These are phyloP conservation scores for Aspergillus sp. DNA, from an alignment of 2,329 filamentous ascomycete species.

Conservation along the genomic window DNA sequence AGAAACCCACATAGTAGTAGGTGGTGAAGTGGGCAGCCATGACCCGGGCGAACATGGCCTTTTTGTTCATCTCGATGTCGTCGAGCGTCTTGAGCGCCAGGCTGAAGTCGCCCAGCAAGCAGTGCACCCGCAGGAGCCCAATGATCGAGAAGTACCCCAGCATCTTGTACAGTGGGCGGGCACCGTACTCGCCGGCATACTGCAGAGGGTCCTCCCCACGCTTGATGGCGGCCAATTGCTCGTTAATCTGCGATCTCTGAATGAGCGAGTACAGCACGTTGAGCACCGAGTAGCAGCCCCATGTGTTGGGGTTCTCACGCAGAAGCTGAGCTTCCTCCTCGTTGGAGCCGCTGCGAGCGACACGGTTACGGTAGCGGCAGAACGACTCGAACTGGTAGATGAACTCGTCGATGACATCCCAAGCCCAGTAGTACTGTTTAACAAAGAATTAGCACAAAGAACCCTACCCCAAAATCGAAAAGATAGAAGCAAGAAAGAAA, in stretches of 20 bases:
- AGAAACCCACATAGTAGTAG: constrained; percentile 99
- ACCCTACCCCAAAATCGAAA: not conserved
- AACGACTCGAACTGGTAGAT: constrained; percentile 99
- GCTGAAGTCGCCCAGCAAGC: constrained; percentile 93
- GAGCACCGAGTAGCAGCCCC: constrained; percentile 98
- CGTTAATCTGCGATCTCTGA: constrained; percentile 94
- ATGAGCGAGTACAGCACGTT: constrained; percentile 99
- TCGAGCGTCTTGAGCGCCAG: constrained; percentile 97
- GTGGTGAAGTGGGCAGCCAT: constrained; percentile 99
- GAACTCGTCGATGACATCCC: constrained; percentile 99
- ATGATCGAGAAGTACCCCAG: constrained; percentile 99
- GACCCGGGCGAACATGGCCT: constrained; percentile 98
- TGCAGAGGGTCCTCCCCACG: constrained; percentile 79
- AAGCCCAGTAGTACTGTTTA: constrained; percentile 91
- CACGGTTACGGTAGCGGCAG: constrained; percentile 88
- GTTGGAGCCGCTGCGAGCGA: constrained; percentile 71
- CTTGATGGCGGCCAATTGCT: constrained; percentile 93
- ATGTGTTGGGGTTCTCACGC: constrained; percentile 95
- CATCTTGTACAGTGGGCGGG: constrained; percentile 93
- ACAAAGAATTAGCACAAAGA: not conserved
- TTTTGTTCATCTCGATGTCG: constrained; percentile 99
- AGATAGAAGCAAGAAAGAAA: constrained; percentile 3
- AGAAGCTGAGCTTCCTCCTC: constrained; percentile 88
- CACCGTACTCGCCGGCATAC: constrained; percentile 91
- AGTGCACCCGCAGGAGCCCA: constrained; percentile 90